These are phyloP conservation scores for Trichoderma afroharzianum DNA, from an alignment of 2,329 filamentous ascomycete species.

Conservation along the genomic window DNA sequence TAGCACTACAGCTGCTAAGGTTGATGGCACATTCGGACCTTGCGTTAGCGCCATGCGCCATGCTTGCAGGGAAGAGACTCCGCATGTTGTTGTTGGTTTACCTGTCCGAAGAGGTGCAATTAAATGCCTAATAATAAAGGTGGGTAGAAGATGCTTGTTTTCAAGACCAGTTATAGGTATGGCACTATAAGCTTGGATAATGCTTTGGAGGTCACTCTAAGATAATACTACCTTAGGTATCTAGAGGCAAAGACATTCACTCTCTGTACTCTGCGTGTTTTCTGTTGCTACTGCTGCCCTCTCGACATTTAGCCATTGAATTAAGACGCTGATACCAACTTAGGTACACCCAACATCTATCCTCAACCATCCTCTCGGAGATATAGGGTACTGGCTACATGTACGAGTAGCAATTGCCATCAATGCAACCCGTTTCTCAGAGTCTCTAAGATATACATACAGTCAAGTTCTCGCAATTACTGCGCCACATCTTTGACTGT, in stretches of 20 bases:
- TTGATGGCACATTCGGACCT: conserved; percentile 1
- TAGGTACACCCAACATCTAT: background rate
- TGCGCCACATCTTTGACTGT: background rate
- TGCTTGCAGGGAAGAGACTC: background rate
- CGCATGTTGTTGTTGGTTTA: background rate
- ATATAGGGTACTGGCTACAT: background rate
- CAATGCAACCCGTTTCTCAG: background rate
- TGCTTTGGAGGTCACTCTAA: background rate
- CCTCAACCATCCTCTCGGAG: background rate
- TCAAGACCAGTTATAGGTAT: background rate
- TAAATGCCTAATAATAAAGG: background rate
- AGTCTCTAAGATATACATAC: background rate
- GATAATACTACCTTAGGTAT: no score
- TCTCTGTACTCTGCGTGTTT: background rate
- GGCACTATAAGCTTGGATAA: background rate
- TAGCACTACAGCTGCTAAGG: background rate
- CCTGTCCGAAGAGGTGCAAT: background rate
- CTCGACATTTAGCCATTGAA: background rate
- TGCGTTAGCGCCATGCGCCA: conserved; percentile 14
- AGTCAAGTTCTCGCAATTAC: background rate
- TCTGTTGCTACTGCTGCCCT: background rate
- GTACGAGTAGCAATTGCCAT: background rate
- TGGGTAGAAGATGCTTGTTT: background rate
- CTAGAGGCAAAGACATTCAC: background rate
- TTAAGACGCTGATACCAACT: background rate